Base-by-base conservation (phyloP, 768 basidiomycete species). In the Suillus variegatus region DNA sequence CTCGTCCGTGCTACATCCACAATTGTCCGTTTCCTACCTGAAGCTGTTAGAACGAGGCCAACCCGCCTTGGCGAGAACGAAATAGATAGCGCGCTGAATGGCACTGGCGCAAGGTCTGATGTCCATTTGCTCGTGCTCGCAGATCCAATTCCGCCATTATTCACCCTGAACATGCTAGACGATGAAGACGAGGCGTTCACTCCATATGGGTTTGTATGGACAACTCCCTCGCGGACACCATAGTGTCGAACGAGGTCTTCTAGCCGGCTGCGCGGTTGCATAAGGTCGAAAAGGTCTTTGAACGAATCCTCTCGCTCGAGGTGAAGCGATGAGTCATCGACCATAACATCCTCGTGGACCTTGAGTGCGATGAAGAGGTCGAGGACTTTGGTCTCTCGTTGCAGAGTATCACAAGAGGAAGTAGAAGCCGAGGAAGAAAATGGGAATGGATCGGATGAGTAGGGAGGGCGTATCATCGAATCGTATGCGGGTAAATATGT, bases 331-430 rank as follows among this genome's bases (percentile, higher is more conserved):
- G 84, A 82, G 57, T 92, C 90, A 75, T 93, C 92, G 47, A 82
- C 79, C 81, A 89, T 88, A 52, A 93, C 83, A 76, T 94, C 93
- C 72, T 94, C 89, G 25, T 85, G 86, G 61, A 91, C 89, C 76
- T 91, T 91, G 71, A 94, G 84, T 4, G 87, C 86, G 57, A 95
- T 90, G 81, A 91, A 94, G 65, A 83, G 82, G 79, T 95, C 93
- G 25, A 95, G 84, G 20, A 90, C 83, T 63, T 78, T 76, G 0
- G 92, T 92, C 73, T 94, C 93, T 66, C 92, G 86, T 71, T 93
- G 92, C 41, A 84, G 57, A 38, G 84, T 81, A 25, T 80, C 77
- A 6, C 66, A 47, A 13, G 66, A 36, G 52, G 73, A 69, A 41
- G 70, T 46, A 13, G 73, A 76, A 66, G 67, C 70, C 44, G 56